These are phyloP conservation scores for Crotalaria pallida DNA, from an alignment of 306 rosid genomes.

Conservation along the genomic window DNA sequence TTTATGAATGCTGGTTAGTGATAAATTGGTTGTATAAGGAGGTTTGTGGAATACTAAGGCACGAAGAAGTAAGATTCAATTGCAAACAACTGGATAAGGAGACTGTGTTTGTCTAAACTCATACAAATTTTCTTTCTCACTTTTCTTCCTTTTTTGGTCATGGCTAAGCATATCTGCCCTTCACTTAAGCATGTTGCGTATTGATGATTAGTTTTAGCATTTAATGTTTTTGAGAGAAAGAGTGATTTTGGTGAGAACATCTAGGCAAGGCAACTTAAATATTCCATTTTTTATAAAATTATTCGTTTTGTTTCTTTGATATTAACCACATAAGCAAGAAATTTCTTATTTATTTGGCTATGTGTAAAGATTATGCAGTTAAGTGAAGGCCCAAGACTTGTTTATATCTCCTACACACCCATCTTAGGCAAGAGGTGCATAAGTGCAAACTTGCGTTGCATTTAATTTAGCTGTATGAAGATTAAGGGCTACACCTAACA, in stretches of 20 bases:
- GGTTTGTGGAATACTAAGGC: background rate
- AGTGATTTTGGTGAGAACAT: background rate
- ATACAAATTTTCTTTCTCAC: background rate
- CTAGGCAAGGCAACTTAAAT: background rate
- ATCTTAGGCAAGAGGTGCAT: background rate
- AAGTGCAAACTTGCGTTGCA: background rate
- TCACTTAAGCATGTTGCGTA: background rate
- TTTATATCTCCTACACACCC: background rate
- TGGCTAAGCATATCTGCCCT: background rate
- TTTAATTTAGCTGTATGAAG: background rate
- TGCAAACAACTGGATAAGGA: background rate
- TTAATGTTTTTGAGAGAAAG: too few relatives aligned
- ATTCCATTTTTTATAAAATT: background rate
- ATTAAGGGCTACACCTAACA: background rate
- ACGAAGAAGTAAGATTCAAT: constrained; percentile 1
- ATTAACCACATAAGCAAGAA: background rate
- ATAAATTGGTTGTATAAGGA: background rate
- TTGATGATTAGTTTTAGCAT: background rate
- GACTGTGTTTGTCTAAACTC: background rate
- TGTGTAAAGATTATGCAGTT: background rate
- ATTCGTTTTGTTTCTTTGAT: background rate
- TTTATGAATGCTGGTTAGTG: background rate
- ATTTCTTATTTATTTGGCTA: background rate
- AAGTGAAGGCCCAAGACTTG: background rate
- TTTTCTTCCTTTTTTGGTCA: background rate